Conservation (phyloP, 345 rosid species). For the Gossypium longicalyx region DNA sequence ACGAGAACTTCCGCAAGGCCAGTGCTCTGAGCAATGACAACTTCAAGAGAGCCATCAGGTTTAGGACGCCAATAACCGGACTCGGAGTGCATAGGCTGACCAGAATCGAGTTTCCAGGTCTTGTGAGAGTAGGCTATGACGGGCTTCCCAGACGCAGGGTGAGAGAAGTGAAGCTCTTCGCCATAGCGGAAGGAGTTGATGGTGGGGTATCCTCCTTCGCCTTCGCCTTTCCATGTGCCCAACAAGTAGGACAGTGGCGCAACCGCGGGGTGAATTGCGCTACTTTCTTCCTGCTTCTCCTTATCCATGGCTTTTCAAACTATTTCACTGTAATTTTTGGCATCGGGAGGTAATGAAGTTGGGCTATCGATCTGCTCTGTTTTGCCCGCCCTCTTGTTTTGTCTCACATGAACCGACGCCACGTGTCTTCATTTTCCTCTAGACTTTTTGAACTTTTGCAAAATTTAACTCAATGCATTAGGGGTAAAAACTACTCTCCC, state of each 20-base stretch:
- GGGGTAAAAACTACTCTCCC: too few species aligned
- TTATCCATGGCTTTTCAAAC: not conserved
- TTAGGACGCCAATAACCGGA: slow-evolving; percentile 70
- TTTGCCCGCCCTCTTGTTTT: slow-evolving; percentile 3
- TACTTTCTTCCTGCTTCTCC: not conserved
- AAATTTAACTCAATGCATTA: too few species aligned
- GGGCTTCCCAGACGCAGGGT: slow-evolving; percentile 50
- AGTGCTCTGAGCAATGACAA: slow-evolving; percentile 72
- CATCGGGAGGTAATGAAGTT: not conserved
- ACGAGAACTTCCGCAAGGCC: slow-evolving; percentile 76
- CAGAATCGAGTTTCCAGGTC: slow-evolving; percentile 62
- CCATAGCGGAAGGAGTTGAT: slow-evolving; percentile 55
- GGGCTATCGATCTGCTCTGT: not conserved
- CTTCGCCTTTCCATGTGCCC: slow-evolving; percentile 80
- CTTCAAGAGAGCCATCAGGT: slow-evolving; percentile 61
- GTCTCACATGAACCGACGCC: not conserved
- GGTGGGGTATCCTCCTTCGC: slow-evolving; percentile 63
- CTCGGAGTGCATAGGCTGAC: slow-evolving; percentile 79
- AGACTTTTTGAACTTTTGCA: too few species aligned
- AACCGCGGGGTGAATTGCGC: slow-evolving; percentile 45
- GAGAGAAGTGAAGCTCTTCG: slow-evolving; percentile 63
- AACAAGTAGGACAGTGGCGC: slow-evolving; percentile 53
- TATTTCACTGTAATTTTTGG: not conserved
- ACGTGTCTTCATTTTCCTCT: not conserved
- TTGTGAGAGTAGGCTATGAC: slow-evolving; percentile 61